Evolutionary conservation across 164 flowering plant genomes (phyloP), one percentile per base, ranked within the genome.

Genomic region (Amborella trichopoda): DNA sequence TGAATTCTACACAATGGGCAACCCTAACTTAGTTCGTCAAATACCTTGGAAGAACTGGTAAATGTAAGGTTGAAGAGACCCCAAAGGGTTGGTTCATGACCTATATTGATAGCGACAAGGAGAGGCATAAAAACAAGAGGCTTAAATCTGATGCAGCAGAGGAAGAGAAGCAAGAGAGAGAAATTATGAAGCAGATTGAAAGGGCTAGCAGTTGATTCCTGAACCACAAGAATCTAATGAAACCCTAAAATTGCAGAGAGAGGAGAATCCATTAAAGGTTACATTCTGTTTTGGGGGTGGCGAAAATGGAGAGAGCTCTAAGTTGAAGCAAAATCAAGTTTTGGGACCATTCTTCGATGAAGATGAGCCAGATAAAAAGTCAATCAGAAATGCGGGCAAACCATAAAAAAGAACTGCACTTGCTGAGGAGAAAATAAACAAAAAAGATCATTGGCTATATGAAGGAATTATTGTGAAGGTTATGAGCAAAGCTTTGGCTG

Each of bases 21-120:
- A 78, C 93, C 0, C 67, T 89, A n/a, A 89, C 95, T 0, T 95
- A 89, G 56, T 89, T 89, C 45, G 75, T 89, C 25, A 80, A 81
- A 78, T 54, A 89, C 48, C 55, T 89, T 43, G 95, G 97, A 3
- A 54, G 68, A 17, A 75, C 76, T 0, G 97, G 97, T 3, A 69
- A 84, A 69, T 89, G 93, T 47, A 82, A 89, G 68, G 95, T 89
- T 3, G 95, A 84, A 6, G 95, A 82, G 63, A 89, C 97, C 0
- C 87, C 90, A 0, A 82, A 89, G 37, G 97, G 97, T 2, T 89
- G 97, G 95, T 89, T 89, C 48, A 77, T 89, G 26, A 89, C 93
- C 0, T 89, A 89, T 40, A 82, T 80, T 23, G 95, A 89, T 57
- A 38, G 87, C 25, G 97, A 80, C 45, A 81, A 80, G 70, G 95